phyloP scores from a whole-genome alignment of 164 flowering plant genomes.

The Amborella trichopoda region DNA sequence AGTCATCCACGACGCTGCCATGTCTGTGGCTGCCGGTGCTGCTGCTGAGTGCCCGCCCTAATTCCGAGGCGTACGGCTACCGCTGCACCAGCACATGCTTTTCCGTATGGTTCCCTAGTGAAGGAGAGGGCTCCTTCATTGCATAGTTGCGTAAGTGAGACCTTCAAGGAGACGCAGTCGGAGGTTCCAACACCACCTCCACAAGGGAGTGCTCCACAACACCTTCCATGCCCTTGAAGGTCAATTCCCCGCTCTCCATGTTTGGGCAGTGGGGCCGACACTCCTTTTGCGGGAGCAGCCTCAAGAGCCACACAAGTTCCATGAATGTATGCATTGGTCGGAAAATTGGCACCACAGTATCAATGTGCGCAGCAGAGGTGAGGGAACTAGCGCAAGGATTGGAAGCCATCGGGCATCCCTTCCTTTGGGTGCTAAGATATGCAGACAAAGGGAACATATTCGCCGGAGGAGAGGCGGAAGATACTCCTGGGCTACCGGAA shows the following conservation, averaged over 20 bases:
- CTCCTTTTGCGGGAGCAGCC: slow-evolving; percentile 12
- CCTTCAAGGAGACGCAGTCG: not conserved
- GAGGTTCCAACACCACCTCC: not conserved
- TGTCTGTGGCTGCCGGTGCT: slow-evolving; percentile 50
- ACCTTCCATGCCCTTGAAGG: slow-evolving; percentile 33
- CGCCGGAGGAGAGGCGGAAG: not conserved
- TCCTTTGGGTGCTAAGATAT: slow-evolving; percentile 28
- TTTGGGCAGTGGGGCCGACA: slow-evolving; percentile 56
- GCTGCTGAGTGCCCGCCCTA: slow-evolving; percentile 14
- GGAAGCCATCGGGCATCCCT: slow-evolving; percentile 32
- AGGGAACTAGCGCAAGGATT: slow-evolving; percentile 39
- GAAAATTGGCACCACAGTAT: slow-evolving; percentile 45
- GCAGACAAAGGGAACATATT: slow-evolving; percentile 6
- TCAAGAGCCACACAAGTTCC: not conserved
- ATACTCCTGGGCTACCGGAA: slow-evolving; percentile 19
- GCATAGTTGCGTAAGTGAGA: not conserved
- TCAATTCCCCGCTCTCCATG: slow-evolving; percentile 11
- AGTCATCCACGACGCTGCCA: slow-evolving; percentile 45
- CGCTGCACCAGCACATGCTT: slow-evolving; percentile 25
- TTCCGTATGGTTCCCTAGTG: not conserved
- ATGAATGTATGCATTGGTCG: slow-evolving; percentile 41
- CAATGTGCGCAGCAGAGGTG: slow-evolving; percentile 20
- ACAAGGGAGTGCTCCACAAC: slow-evolving; percentile 34
- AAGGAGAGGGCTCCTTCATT: not conserved
- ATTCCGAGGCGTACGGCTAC: slow-evolving; percentile 31